phyloP scores from a whole-genome alignment of 129 eudicot species.

The Apium graveolens region DNA sequence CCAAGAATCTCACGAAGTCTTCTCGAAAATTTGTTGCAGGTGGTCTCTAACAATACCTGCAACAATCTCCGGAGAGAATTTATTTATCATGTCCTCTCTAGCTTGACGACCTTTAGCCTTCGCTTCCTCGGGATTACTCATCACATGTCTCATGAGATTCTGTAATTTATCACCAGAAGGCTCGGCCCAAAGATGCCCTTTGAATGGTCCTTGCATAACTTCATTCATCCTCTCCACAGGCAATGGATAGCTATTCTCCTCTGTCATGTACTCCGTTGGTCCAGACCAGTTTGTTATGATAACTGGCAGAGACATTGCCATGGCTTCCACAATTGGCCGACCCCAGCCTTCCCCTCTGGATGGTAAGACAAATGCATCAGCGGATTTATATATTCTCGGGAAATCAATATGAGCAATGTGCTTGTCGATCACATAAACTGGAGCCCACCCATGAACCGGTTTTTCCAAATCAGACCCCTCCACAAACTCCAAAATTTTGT shows the following conservation, averaged over 20 bases:
- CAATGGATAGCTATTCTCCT: conserved; percentile 62
- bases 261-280: conserved; percentile 68
- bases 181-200: conserved; percentile 86
- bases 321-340: conserved; percentile 82
- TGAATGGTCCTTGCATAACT: conserved; percentile 68
- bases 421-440: conserved; percentile 49
- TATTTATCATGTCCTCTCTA: conserved; percentile 56
- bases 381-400: conserved; percentile 63
- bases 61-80: conserved; percentile 57
- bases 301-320: conserved; percentile 82
- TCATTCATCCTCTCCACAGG: conserved; percentile 60
- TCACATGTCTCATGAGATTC: conserved; percentile 58
- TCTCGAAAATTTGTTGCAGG: conserved; percentile 36
- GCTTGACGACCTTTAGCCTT: conserved; percentile 58
- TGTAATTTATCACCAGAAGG: conserved; percentile 53
- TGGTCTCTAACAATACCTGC: conserved; percentile 44
- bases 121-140: conserved; percentile 59
- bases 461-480: conserved; percentile 35
- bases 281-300: conserved; percentile 88
- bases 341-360: conserved; percentile 98
- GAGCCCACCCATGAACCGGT: conserved; percentile 67
- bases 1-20: conserved; percentile 8
- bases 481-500: conserved; percentile 63
- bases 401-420: conserved; percentile 69
- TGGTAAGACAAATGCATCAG: conserved; percentile 59